phyloP scores from a whole-genome alignment of 2,329 filamentous ascomycete genomes.

The Rhinocladiella mackenziei region DNA sequence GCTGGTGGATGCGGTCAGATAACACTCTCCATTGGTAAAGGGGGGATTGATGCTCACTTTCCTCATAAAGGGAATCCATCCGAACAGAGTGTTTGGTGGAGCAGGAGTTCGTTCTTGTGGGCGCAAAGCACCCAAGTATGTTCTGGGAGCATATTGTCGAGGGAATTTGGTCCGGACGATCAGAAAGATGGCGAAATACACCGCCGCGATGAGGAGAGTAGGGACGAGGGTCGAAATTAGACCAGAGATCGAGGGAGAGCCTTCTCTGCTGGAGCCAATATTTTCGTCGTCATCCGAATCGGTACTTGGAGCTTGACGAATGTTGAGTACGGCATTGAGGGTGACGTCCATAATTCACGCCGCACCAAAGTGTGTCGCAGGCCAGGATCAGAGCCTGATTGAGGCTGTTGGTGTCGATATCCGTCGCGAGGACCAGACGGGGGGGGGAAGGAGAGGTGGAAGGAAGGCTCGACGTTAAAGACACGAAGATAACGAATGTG shows the following conservation, averaged over 20 bases:
- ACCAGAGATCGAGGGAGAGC: constrained; percentile 41
- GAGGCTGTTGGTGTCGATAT: not conserved
- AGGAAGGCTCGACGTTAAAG: no score
- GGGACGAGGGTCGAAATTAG: constrained; percentile 49
- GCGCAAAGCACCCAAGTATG: constrained; percentile 52
- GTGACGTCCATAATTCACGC: constrained; percentile 14
- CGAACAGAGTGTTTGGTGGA: constrained; percentile 58
- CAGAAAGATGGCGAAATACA: constrained; percentile 49
- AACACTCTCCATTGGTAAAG: not conserved
- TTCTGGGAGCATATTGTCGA: constrained; percentile 53
- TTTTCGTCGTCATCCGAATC: constrained; percentile 31
- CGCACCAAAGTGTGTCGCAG: not conserved
- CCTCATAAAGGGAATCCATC: constrained; percentile 67
- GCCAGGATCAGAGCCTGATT: not conserved
- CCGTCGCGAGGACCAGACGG: not conserved
- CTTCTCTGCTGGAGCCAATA: constrained; percentile 29
- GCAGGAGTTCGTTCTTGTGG: constrained; percentile 54
- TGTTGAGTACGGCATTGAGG: constrained; percentile 8
- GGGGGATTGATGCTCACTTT: constrained; percentile 49
- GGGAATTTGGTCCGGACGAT: constrained; percentile 48
- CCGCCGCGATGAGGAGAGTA: constrained; percentile 43
- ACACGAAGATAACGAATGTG: no score
- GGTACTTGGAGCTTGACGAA: constrained; percentile 13
- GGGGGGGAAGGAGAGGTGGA: not conserved
- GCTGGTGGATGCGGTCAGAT: no score